These are phyloP conservation scores for Phylloporus sp. DNA, from an alignment of 768 basidiomycete species.

Conservation along the genomic window DNA sequence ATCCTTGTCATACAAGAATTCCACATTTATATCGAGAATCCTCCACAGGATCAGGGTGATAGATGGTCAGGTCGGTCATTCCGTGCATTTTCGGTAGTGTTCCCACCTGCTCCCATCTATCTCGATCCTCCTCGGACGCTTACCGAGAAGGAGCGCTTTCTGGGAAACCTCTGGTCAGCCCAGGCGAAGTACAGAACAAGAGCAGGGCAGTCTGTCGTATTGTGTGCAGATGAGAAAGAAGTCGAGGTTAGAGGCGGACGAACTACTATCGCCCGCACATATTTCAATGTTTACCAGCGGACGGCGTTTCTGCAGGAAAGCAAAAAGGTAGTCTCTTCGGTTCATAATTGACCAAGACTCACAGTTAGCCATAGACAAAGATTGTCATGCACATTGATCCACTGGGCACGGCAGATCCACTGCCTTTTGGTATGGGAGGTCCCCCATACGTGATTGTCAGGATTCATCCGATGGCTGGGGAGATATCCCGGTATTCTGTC, in stretches of 20 bases:
- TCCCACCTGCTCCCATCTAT: constrained; percentile 64
- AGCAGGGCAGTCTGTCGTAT: constrained; percentile 66
- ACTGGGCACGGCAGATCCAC: constrained; percentile 65
- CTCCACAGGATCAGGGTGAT: constrained; percentile 78
- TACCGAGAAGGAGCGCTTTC: constrained; percentile 72
- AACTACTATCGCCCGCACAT: constrained; percentile 70
- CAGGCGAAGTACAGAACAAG: constrained; percentile 79
- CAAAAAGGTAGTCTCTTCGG: constrained; percentile 58
- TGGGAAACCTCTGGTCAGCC: constrained; percentile 85
- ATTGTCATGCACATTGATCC: constrained; percentile 85
- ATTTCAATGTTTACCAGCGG: constrained; percentile 85
- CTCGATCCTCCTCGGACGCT: constrained; percentile 63
- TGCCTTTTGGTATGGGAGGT: constrained; percentile 67
- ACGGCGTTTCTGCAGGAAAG: constrained; percentile 73
- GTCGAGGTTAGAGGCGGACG: constrained; percentile 65
- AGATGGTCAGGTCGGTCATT: constrained; percentile 87
- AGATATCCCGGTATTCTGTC: constrained; percentile 75
- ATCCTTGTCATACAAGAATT: constrained; percentile 54
- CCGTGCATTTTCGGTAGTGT: constrained; percentile 73
- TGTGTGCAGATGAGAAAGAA: constrained; percentile 69
- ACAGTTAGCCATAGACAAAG: constrained; percentile 57
- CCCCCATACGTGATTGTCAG: constrained; percentile 79
- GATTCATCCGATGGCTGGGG: constrained; percentile 80
- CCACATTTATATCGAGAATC: constrained; percentile 78
- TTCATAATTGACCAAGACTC: constrained; percentile 4